Evolutionary conservation across 148 eudicot species (phyloP), one percentile per base, ranked within the genome.

Genomic region (Pouteria glomerata): DNA sequence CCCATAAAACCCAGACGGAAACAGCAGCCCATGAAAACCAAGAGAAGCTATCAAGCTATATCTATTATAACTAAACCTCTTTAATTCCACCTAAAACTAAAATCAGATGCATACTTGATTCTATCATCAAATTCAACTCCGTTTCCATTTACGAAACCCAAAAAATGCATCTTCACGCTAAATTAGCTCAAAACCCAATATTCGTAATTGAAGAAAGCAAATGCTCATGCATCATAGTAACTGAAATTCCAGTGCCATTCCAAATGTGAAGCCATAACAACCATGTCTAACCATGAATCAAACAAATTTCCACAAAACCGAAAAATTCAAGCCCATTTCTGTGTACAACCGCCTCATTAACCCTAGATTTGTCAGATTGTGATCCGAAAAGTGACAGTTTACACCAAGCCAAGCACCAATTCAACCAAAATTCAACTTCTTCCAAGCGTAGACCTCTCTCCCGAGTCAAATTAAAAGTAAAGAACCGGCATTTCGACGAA

Each of bases 1-100:
- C 70, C 55, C 70, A 66, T 39, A 47, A 26, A 31, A 29, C 64
- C 76, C 61, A 77, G 57, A 35, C 42, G 53, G 39, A 67, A 74
- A 70, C 65, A 64, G 52, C 61, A 64, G 69, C 55, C 41, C 57
- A 48, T 48, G 13, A 29, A 29, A 73, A 24, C 1, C 13, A 8
- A 2, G 24, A n/a, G 10, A 19, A 2, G 16, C 0, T 33, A 23
- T 39, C 47, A 26, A 31, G 19, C 72, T 6, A 39, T 21, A 16
- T 23, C 66, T 6, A 62, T 15, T 67, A 65, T 35, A 29, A 51
- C 26, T 8, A 6, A 30, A 67, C 6, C 13, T 15, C 7, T 2
- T 26, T 21, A 35, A 63, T 15, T n/a, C 42, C 31, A 35, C 33
- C 29, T 33, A 12, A 44, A 44, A 41, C 6, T 8, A 26, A n/a